These are phyloP conservation scores for Alternaria metachromatica DNA, from an alignment of 2,329 filamentous ascomycete species.

Conservation along the genomic window DNA sequence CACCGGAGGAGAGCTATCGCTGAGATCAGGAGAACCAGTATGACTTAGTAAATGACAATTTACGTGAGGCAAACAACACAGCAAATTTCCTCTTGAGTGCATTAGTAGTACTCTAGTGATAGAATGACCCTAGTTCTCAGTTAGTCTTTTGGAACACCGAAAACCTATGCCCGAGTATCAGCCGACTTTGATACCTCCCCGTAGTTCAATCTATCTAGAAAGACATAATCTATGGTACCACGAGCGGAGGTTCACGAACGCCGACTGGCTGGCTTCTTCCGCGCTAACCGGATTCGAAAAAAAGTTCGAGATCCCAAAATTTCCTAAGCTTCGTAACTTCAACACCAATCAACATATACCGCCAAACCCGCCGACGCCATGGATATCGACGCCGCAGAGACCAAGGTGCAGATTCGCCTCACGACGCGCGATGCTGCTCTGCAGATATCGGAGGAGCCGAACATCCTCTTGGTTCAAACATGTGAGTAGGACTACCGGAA, in stretches of 20 bases:
- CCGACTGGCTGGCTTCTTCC: slow-evolving; percentile 27
- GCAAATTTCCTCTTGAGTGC: neutral
- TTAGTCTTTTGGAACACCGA: neutral
- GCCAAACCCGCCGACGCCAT: slow-evolving; percentile 19
- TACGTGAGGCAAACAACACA: neutral
- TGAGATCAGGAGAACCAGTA: slow-evolving; percentile 56
- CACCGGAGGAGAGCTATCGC: slow-evolving; percentile 64
- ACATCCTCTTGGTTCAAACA: slow-evolving; percentile 41
- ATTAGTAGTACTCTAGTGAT: neutral
- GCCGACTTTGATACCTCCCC: too few species aligned
- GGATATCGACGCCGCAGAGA: slow-evolving; percentile 35
- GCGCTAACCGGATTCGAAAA: slow-evolving; percentile 40
- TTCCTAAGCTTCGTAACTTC: slow-evolving; percentile 29
- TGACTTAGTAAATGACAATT: slow-evolving; percentile 15
- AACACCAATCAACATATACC: slow-evolving; percentile 7
- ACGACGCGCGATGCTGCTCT: slow-evolving; percentile 44
- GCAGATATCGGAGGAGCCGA: slow-evolving; percentile 42
- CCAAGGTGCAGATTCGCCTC: slow-evolving; percentile 45
- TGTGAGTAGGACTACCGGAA: slow-evolving; percentile 29
- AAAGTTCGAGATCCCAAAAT: slow-evolving; percentile 34
- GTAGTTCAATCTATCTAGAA: too few species aligned
- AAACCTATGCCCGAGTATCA: neutral
- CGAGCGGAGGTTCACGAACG: slow-evolving; percentile 26
- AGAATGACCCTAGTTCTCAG: neutral
- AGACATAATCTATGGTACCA: neutral